Percentiles rank a stretch among this genome's conserved stretches.
phyloP scores from a whole-genome alignment of 192 early-diverging fungal species.

The Backusella parvicylindrica region DNA sequence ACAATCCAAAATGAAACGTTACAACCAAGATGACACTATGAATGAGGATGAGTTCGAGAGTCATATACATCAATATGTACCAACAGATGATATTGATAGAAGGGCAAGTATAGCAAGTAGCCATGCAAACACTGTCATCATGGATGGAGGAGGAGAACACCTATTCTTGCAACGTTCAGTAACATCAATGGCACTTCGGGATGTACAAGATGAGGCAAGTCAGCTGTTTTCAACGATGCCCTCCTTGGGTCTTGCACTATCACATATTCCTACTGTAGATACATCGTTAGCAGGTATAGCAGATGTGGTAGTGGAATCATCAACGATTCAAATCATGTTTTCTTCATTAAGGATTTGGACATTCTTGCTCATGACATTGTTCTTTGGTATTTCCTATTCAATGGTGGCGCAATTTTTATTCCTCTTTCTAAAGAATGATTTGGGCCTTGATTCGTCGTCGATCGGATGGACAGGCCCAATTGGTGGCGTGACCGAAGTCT shows the following conservation, averaged over 20 bases:
- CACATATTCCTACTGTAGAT: conserved; percentile 26
- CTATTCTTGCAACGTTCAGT: neutral
- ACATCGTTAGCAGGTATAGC: conserved; percentile 25
- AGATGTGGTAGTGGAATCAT: neutral
- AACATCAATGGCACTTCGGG: conserved; percentile 12
- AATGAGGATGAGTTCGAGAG: neutral
- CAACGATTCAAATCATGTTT: conserved; percentile 5
- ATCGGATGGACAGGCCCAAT: conserved; percentile 41
- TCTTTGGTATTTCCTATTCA: conserved; percentile 29
- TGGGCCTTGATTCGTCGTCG: conserved; percentile 23
- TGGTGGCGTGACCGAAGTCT: conserved; percentile 33
- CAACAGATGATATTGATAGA: conserved; percentile 9
- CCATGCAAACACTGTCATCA: conserved; percentile 27
- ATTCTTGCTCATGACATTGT: conserved; percentile 24
- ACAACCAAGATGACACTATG: neutral
- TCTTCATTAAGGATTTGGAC: conserved; percentile 18
- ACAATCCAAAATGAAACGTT: neutral
- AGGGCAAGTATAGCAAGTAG: conserved; percentile 19
- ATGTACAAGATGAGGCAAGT: conserved; percentile 22
- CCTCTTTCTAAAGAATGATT: conserved; percentile 27
- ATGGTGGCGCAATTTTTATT: conserved; percentile 37
- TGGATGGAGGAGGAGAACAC: neutral
- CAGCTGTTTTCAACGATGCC: conserved; percentile 12
- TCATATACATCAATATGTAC: neutral
- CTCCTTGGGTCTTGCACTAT: conserved; percentile 28